Evolutionary conservation across 176 grass and related monocot species (phyloP).

Genomic region (sorghum (Sorghum bicolor)): Sorghum_bicolor_NCBIv3 NC_012877.2:5605501-5606000

Average conservation of each 20-base stretch:
- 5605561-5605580: no score
- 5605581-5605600: no score
- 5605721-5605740: background rate
- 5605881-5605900: background rate
- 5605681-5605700: background rate
- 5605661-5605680: background rate
- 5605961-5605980: background rate
- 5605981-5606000: constrained; percentile 21
- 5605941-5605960: background rate
- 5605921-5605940: constrained; percentile 3
- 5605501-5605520: no score
- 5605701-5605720: background rate
- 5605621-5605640: no score
- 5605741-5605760: background rate
- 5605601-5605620: no score
- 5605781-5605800: background rate
- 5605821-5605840: constrained; percentile 12
- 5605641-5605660: background rate
- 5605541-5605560: no score
- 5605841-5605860: background rate
- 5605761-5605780: background rate
- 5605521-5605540: no score
- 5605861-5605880: background rate
- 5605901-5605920: constrained; percentile 1
- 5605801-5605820: background rate